Percentiles rank a stretch among this genome's conserved stretches.
Evolutionary conservation across 805 yeast genomes (phyloP).

Genomic region (Kurtzmaniella fragi): DNA sequence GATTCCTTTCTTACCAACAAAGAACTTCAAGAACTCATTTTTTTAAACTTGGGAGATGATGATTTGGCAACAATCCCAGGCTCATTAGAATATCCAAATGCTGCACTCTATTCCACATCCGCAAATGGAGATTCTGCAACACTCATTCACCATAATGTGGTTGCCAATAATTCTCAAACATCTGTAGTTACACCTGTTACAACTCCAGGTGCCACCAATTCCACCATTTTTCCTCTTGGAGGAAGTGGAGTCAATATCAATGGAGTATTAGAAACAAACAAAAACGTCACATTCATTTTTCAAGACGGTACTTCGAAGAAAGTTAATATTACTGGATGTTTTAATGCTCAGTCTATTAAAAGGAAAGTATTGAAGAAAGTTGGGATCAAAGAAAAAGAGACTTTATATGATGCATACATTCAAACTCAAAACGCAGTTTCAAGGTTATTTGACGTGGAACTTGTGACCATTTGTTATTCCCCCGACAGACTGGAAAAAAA

Average conservation of each 20-base stretch:
- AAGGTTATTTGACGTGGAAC: conserved; percentile 67
- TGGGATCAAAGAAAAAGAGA: conserved; percentile 38
- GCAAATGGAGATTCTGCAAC: no score
- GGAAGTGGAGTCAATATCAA: conserved; percentile 1
- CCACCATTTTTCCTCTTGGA: no score
- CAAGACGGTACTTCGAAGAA: conserved; percentile 68
- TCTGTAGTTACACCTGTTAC: neutral
- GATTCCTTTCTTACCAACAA: conserved; percentile 9
- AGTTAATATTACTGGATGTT: conserved; percentile 73
- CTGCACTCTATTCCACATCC: conserved; percentile 2
- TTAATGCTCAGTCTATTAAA: conserved; percentile 74
- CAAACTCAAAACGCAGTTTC: conserved; percentile 39
- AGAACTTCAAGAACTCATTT: conserved; percentile 17
- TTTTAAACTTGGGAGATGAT: conserved; percentile 8
- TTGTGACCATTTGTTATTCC: conserved; percentile 79
- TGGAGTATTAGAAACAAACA: conserved; percentile 17
- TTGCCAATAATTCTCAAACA: no score
- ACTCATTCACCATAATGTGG: no score
- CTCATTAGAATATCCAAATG: neutral
- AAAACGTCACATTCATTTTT: conserved; percentile 59
- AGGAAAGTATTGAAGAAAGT: conserved; percentile 58
- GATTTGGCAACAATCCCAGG: neutral
- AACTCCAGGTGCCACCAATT: conserved; percentile 4
- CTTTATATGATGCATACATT: conserved; percentile 56
- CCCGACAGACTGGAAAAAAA: conserved; percentile 65